Percentiles rank a stretch among this genome's conserved stretches.
phyloP scores from a whole-genome alignment of 2,329 filamentous ascomycete genomes.

The Epichloe sp. region DNA sequence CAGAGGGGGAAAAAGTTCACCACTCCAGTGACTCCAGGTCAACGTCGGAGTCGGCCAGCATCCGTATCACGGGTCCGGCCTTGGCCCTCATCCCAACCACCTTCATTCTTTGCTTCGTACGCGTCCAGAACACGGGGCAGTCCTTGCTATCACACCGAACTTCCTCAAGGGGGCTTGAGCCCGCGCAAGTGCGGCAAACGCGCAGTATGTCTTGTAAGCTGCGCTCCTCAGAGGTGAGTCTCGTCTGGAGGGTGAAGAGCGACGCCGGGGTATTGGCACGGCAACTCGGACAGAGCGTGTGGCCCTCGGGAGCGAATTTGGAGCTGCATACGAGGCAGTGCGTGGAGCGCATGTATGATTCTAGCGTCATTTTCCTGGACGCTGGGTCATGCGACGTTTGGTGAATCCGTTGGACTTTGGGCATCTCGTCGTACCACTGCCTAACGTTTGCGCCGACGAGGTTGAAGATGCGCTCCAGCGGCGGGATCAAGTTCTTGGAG shows the following conservation, averaged over 20 bases:
- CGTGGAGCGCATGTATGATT: constrained; percentile 77
- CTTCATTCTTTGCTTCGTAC: constrained; percentile 47
- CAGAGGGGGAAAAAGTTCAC: constrained; percentile 10
- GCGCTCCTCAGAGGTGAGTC: constrained; percentile 50
- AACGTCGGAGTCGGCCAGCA: constrained; percentile 14
- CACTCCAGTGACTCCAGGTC: constrained; percentile 20
- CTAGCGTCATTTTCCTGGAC: constrained; percentile 58
- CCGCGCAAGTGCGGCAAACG: constrained; percentile 72
- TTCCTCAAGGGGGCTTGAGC: constrained; percentile 57
- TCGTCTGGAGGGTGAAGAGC: constrained; percentile 48
- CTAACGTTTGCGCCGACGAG: constrained; percentile 85
- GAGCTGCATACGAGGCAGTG: constrained; percentile 61
- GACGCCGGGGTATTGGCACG: constrained; percentile 41
- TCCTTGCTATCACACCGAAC: constrained; percentile 84
- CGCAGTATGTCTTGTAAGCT: constrained; percentile 49
- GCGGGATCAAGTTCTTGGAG: constrained; percentile 85
- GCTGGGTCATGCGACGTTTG: constrained; percentile 16
- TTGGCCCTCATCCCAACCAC: constrained; percentile 25
- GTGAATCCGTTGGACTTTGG: constrained; percentile 65
- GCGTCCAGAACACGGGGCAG: constrained; percentile 81
- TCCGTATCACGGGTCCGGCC: constrained; percentile 19
- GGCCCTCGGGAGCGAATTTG: constrained; percentile 16
- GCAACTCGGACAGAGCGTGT: constrained; percentile 46
- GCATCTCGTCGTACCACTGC: constrained; percentile 94
- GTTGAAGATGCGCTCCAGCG: constrained; percentile 91